Evolutionary conservation across 2,329 filamentous ascomycete species (phyloP), one percentile per base, ranked within the genome.

Genomic region (Aquanectria penicillioides): DNA sequence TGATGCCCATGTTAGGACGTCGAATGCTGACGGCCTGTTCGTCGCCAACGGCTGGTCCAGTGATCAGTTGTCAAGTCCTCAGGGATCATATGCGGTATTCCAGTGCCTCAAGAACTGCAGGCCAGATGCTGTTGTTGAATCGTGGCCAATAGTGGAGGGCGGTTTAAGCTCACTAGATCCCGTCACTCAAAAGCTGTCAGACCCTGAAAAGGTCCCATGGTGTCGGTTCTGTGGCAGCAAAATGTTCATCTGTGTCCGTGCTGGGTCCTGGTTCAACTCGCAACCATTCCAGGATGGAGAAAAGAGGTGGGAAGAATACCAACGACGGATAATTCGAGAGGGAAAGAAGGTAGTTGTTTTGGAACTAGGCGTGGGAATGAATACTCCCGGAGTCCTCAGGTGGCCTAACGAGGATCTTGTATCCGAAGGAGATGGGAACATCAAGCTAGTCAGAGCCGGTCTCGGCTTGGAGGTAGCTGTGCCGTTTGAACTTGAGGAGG

Each of bases 371-470:
- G 67, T 67, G 0, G 67, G 67, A 0, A 65, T 64, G 60, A 69
- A 67, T n/a, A 69, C 67, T 0, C 65, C 67, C 0, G 67, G 67
- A 0, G 67, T 69, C 3, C 37, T 67, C 0, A 22, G 67, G 2
- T 70, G 67, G 67, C 67, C 67, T 0, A 66, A 69, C 7, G 67
- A 67, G 18, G 57, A 69, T 43, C n/a, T 69, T 3, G 60, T 64
- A 1, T 52, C 25, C 13, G 31, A 46, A 11, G 48, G 52, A 0
- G 31, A 47, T 1, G 67, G 67, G 1, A 29, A 55, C 9, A 54
- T 69, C 1, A 67, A 56, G 29, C 36, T 69, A 2, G 44, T 69
- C 12, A 57, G 67, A 0, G 15, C 68, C 6, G 67, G 67, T 1
- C 6, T 69, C 5, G 67, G 67, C 0, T 13, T 49, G 2, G 67